Evolutionary conservation across 768 basidiomycete genomes (phyloP).

Genomic region (Hydnomerulius pinastri): DNA sequence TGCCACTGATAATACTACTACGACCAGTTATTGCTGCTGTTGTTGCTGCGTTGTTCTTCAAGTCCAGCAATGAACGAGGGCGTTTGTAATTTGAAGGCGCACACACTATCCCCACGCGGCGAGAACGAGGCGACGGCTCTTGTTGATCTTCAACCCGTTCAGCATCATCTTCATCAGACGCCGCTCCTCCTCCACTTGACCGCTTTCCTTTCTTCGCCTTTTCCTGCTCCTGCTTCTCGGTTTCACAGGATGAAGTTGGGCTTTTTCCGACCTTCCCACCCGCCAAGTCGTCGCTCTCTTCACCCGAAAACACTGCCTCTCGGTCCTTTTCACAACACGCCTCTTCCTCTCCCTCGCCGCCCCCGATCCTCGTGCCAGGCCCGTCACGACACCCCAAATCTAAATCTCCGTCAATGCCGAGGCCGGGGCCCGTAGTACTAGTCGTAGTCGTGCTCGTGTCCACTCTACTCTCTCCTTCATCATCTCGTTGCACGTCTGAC

Average conservation of each 20-base stretch:
- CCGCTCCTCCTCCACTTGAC: conserved; percentile 21
- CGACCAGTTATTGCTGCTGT: background rate
- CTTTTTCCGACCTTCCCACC: conserved; percentile 1
- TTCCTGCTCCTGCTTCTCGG: background rate
- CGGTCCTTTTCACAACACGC: conserved; percentile 23
- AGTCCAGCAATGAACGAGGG: conserved; percentile 30
- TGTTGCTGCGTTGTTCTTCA: conserved; percentile 18
- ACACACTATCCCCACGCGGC: conserved; percentile 46
- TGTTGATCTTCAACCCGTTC: conserved; percentile 26
- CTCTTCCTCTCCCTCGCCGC: conserved; percentile 19
- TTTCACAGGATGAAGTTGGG: conserved; percentile 9
- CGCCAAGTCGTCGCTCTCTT: conserved; percentile 14
- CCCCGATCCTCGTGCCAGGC: conserved; percentile 26
- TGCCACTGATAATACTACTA: conserved; percentile 15
- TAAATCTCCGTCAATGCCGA: conserved; percentile 24
- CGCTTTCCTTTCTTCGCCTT: conserved; percentile 1
- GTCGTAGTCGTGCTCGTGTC: too few species aligned
- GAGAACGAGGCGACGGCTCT: conserved; percentile 39
- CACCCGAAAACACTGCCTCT: conserved; percentile 24
- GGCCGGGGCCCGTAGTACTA: conserved; percentile 4
- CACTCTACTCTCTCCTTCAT: background rate
- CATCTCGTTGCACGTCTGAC: conserved; percentile 1
- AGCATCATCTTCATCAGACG: conserved; percentile 9
- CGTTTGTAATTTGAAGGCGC: conserved; percentile 38
- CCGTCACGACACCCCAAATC: conserved; percentile 12